Evolutionary conservation across 2,329 filamentous ascomycete genomes (phyloP), one percentile per base, ranked within the genome.

Genomic region (Aureobasidium melanogenum): DNA sequence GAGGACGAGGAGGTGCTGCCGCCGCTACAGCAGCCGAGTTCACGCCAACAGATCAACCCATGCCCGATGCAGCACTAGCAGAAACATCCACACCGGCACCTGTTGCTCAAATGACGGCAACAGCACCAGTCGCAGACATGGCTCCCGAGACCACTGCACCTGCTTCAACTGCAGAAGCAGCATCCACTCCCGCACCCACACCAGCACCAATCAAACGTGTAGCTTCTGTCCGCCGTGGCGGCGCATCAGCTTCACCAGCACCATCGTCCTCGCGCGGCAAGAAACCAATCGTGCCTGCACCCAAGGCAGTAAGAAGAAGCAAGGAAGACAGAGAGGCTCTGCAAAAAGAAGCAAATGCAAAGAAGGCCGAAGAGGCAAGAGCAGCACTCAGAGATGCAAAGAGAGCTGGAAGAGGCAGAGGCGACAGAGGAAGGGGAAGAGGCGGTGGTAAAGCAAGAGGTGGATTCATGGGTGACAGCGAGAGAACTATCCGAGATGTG

Each of bases 281-380:
- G 61, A 65, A 64, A 54, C 57, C 64, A 14, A 47, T 64, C 36
- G 62, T 66, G 14, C 65, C 67, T 55, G 77, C 77, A 5, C 75
- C 73, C 39, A 77, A 76, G 61, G 74, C 71, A 17, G 76, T 75
- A 14, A 71, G 77, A 57, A 68, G 77, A 59, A 79, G 75, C 63
- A 76, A 77, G 63, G 76, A 75, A 32, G 75, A 77, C 52, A 68
- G 75, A 26, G 74, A 75, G 61, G 73, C 75, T 39, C 72, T 72
- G 47, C 72, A 72, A 39, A 66, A 70, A 26, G 74, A 74, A 54
- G 70, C 75, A 41, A 73, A 75, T 55, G 67, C 69, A 24, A 71
- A 72, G 50, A 71, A 75, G 60, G 70, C 71, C 24, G 70, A 70
- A 10, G 71, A 69, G 24, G 70, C 69, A 15, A 69, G 72, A 46